These are phyloP conservation scores for Lichtheimia ramosa DNA, from an alignment of 371 early-diverging fungal species.

Conservation along the genomic window DNA sequence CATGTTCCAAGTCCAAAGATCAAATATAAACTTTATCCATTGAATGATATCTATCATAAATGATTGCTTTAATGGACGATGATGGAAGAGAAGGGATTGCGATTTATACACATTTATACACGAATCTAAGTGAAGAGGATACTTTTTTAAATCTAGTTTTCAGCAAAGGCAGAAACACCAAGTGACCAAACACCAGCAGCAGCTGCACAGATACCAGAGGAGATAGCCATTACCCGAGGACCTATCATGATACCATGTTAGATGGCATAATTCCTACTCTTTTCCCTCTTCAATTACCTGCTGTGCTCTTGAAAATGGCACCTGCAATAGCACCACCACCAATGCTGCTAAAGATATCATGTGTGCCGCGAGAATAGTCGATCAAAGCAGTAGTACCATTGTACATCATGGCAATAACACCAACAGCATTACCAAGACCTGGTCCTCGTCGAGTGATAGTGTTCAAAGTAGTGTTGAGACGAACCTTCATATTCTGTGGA, in stretches of 20 bases:
- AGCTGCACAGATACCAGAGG: constrained; percentile 62
- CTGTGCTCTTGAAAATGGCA: constrained; percentile 76
- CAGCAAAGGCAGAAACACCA: constrained; percentile 36
- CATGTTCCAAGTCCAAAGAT: too few species aligned
- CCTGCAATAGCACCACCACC: constrained; percentile 79
- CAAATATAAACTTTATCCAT: too few species aligned
- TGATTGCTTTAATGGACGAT: too few species aligned
- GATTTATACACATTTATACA: too few species aligned
- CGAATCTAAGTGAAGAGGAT: too few species aligned
- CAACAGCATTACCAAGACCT: constrained; percentile 82
- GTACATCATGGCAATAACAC: constrained; percentile 83
- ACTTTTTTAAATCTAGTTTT: constrained; percentile 14
- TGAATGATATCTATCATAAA: too few species aligned
- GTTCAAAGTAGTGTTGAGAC: constrained; percentile 83
- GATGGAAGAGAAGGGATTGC: background rate
- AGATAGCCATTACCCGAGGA: constrained; percentile 52
- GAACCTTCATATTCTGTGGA: constrained; percentile 67
- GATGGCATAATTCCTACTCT: background rate
- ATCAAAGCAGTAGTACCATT: constrained; percentile 73
- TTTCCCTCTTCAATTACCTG: constrained; percentile 29
- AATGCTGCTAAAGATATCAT: constrained; percentile 68
- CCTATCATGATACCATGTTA: constrained; percentile 18
- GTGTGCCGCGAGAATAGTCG: constrained; percentile 60
- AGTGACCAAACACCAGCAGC: constrained; percentile 53
- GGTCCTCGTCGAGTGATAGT: constrained; percentile 86